Percentiles rank a stretch among this genome's conserved stretches.
phyloP scores from a whole-genome alignment of 371 early-diverging fungal species.

The Aphelidium insulamus region DNA sequence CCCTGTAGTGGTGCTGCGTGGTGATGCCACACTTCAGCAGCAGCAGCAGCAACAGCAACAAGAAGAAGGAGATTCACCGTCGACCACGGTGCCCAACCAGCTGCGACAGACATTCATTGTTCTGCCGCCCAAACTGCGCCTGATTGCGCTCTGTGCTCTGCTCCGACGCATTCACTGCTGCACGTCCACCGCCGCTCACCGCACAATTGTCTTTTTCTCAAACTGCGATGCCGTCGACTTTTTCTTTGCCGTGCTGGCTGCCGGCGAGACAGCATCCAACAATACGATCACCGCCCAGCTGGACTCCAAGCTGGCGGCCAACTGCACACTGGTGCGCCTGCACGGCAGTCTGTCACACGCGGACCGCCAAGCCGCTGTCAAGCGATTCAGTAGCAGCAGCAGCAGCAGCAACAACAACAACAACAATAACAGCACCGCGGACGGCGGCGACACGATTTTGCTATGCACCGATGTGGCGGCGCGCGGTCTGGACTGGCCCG shows the following conservation, averaged over 20 bases:
- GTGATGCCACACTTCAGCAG: too few relatives aligned
- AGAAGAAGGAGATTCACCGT: too few relatives aligned
- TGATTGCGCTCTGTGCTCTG: conserved; percentile 55
- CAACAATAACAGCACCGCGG: too few relatives aligned
- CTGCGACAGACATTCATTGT: conserved; percentile 59
- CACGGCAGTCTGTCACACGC: conserved; percentile 74
- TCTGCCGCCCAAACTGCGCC: conserved; percentile 69
- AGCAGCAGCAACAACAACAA: too few relatives aligned
- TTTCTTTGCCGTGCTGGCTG: conserved; percentile 43
- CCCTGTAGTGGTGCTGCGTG: too few relatives aligned
- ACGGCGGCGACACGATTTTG: too few relatives aligned
- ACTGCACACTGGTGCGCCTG: conserved; percentile 33
- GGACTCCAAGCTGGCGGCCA: conserved; percentile 4
- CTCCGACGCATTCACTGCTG: conserved; percentile 22
- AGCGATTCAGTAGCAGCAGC: conserved; percentile 34
- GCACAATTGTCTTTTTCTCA: conserved; percentile 71
- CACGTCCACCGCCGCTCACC: conserved; percentile 8
- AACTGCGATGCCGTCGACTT: conserved; percentile 85
- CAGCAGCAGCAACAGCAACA: too few relatives aligned
- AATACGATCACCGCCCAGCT: conserved; percentile 3
- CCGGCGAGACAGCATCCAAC: neutral
- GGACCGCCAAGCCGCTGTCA: conserved; percentile 44
- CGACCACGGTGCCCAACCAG: too few relatives aligned
- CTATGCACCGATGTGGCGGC: conserved; percentile 96
- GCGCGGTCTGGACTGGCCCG: conserved; percentile 91